phyloP scores from a whole-genome alignment of 352 stramenopile genomes.

The Phytopythium chamaehyphon region DNA sequence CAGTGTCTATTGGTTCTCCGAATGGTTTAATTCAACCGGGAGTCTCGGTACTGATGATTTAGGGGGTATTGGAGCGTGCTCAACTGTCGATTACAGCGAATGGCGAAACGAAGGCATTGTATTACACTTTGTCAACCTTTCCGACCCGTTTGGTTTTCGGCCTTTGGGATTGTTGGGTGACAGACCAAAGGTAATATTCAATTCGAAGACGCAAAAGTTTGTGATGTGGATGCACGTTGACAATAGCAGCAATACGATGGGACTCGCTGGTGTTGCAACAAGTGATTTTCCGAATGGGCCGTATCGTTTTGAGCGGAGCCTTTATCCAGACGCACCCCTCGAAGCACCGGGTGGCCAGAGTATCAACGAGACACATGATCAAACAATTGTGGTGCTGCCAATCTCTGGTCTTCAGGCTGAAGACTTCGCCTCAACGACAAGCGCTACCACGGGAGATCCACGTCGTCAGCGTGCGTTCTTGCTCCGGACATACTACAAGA shows the following conservation, averaged over 20 bases:
- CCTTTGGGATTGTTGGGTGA: conserved; percentile 50
- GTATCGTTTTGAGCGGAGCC: conserved; percentile 86
- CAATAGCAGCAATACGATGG: conserved; percentile 81
- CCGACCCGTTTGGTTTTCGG: conserved; percentile 73
- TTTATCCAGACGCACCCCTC: conserved; percentile 91
- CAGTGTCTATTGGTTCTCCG: conserved; percentile 77
- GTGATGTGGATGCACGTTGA: conserved; percentile 98
- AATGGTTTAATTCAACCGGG: conserved; percentile 32
- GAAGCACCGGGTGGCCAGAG: conserved; percentile 67
- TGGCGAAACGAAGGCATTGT: conserved; percentile 95
- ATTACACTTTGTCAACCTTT: conserved; percentile 93
- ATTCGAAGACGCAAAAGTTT: conserved; percentile 78
- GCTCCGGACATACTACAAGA: conserved; percentile 94
- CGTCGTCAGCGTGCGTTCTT: conserved; percentile 67
- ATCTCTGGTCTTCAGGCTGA: neutral
- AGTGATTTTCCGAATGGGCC: conserved; percentile 89
- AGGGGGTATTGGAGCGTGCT: conserved; percentile 91
- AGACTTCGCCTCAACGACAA: conserved; percentile 6
- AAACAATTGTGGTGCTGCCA: conserved; percentile 74
- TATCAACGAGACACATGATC: conserved; percentile 94
- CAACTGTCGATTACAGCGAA: conserved; percentile 87
- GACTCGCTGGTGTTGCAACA: conserved; percentile 87
- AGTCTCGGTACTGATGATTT: conserved; percentile 9
- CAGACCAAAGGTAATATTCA: conserved; percentile 92
- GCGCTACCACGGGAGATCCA: conserved; percentile 9